Base-by-base conservation (phyloP, 2,329 filamentous ascomycete species). In the Emmonsiellopsis sp. region DNA sequence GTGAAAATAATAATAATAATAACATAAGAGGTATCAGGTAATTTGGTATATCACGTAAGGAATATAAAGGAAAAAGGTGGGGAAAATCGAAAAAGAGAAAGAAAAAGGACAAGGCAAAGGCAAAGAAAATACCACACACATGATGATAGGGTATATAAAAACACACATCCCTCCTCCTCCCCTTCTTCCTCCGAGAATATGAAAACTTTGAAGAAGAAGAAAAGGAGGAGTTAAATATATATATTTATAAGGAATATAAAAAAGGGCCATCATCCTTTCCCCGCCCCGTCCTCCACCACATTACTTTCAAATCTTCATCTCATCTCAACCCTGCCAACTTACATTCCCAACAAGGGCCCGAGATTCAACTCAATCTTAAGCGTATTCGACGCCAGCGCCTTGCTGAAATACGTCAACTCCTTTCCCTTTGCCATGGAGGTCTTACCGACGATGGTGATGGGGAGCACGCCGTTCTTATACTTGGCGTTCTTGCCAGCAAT, bases 321-420 rank as follows among this genome's bases (percentile, higher is more conserved):
- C 14, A 49, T 14, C n/a, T 8, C 11, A 13, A 11, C 31, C 33
- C n/a, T 37, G 17, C 8, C 27, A 32, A 39, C 34, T 31, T n/a
- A 17, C 11, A 45, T 10, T 5, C 42, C 33, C 42, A 46, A 52
- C 42, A 46, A n/a, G 9, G 68, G 63, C 5, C 47, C 52, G 13
- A 47, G 33, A 57, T 82, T 71, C 67, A 83, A 58, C 14, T 71
- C 58, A 3, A 79, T 57, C 1, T 62, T 64, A 42, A 82, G 63
- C 2, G 64, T 68, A 46, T 77, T 79, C 11, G 69, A 65, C 46
- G 67, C 59, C 37, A 83, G 66, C 2, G 80, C 77, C 32, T 70
- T 64, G 55, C 77, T 74, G 59, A 77, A 83, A 60, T 83, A 84
- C 4, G 69, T 62, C 51, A 84, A 58, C 45, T 76, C 69, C 59